Base-by-base conservation (phyloP, 2,329 filamentous ascomycete species). In the Fusarium sp. region DNA sequence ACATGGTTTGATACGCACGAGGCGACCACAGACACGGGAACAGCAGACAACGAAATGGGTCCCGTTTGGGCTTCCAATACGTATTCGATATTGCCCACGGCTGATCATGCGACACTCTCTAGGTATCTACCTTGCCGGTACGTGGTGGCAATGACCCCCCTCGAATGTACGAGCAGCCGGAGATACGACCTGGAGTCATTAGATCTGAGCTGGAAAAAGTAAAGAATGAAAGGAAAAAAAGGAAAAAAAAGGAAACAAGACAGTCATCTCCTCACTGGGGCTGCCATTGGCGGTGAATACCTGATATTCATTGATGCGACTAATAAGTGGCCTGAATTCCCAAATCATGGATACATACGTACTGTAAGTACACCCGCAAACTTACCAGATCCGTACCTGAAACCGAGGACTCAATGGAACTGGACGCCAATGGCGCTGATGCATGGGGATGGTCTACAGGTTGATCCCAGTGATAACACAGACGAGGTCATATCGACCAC, bases 1-100 rank as follows among this genome's bases (percentile, higher is more conserved):
- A 49, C 56, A 70, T 64, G 58, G 57, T 68, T 68, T 69, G 26
- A 12, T 25, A 25, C 56, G 60, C 55, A 70, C 62, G 67, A 69
- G 67, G 65, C 56, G 52, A 58, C 44, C 41, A 48, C 51, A 59
- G 49, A 54, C 60, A 67, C 53, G 52, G 53, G 54, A 66, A 36
- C 29, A 12, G 36, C 39, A 28, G 50, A 57, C 55, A 57, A 36
- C 60, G 55, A 64, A 45, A 54, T 54, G 58, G 53, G 51, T 31
- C 58, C 49, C 32, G 45, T 40, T 62, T 38, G 22, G 36, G 36
- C 19, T 5, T 38, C 10, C 56, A 15, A 32, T 66, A 66, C 61
- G 64, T 61, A 48, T 63, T 64, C 48, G 55, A 69, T 65, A 53
- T 61, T 40, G 53, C 64, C 51, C 50, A 46, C 54, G 28, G 55